Evolutionary conservation across 768 basidiomycete genomes (phyloP).

Genomic region (Tylopilus sp.): DNA sequence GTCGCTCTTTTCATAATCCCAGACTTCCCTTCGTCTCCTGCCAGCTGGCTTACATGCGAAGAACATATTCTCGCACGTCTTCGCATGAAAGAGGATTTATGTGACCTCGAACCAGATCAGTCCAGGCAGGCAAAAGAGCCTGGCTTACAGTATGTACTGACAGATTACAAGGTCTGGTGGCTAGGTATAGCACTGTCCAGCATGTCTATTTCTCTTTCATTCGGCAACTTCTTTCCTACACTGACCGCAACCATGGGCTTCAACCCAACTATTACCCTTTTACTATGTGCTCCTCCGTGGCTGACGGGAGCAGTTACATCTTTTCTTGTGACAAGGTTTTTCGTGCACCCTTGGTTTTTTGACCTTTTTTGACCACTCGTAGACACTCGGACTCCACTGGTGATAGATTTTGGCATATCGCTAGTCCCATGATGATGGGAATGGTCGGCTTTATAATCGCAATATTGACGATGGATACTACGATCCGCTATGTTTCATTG

Average conservation of each 20-base stretch:
- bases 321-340: slow-evolving; percentile 49
- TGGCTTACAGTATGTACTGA: slow-evolving; percentile 53
- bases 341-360: background rate
- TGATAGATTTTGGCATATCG: too few species aligned
- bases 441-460: too few species aligned
- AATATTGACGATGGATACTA: slow-evolving; percentile 59
- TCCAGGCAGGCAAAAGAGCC: slow-evolving; percentile 34
- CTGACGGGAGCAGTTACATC: slow-evolving; percentile 55
- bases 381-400: slow-evolving; percentile 72
- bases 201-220: slow-evolving; percentile 57
- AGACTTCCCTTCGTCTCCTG: slow-evolving; percentile 63
- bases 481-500: slow-evolving; percentile 63
- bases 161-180: too few species aligned
- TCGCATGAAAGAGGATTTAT: too few species aligned
- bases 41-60: slow-evolving; percentile 57
- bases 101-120: slow-evolving; percentile 46
- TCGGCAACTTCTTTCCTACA: slow-evolving; percentile 80
- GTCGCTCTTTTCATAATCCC: slow-evolving; percentile 62
- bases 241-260: too few species aligned
- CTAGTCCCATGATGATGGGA: slow-evolving; percentile 49
- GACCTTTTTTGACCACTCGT: slow-evolving; percentile 3
- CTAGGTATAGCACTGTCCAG: too few species aligned
- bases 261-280: too few species aligned
- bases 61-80: too few species aligned
- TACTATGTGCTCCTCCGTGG: too few species aligned